phyloP scores from a whole-genome alignment of 176 grass and related monocot species.

The Themeda triandra region DNA sequence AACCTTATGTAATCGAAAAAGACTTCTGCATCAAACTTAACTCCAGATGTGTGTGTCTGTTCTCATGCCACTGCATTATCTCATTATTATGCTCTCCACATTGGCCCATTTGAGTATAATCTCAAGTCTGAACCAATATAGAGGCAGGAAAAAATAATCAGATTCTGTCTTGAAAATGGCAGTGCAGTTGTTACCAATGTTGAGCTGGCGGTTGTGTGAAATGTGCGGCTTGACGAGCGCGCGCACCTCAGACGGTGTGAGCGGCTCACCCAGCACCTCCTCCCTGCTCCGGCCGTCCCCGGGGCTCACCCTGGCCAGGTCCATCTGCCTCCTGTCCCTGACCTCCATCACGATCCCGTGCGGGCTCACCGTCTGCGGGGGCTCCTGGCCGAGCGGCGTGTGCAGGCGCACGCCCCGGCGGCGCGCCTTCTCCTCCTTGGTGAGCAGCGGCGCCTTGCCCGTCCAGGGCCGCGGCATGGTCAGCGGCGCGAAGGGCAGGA shows the following conservation, averaged over 20 bases:
- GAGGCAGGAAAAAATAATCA: background rate
- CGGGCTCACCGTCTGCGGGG: constrained; percentile 32
- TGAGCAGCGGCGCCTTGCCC: constrained; percentile 84
- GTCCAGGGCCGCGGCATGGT: constrained; percentile 98
- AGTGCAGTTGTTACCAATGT: constrained; percentile 62
- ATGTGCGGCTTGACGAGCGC: constrained; percentile 68
- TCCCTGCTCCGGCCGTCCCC: constrained; percentile 63
- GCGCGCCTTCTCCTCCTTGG: constrained; percentile 92
- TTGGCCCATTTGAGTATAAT: background rate
- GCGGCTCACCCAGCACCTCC: constrained; percentile 77
- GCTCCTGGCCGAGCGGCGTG: constrained; percentile 63
- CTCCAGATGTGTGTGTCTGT: background rate
- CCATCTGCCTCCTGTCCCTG: constrained; percentile 49
- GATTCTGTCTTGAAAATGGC: background rate
- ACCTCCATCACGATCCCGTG: constrained; percentile 69
- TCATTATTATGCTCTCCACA: background rate
- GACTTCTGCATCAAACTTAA: background rate
- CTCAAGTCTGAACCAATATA: background rate
- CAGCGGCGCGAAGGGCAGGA: constrained; percentile 91
- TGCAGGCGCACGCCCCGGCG: constrained; percentile 68
- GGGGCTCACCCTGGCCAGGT: constrained; percentile 52
- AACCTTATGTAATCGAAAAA: background rate
- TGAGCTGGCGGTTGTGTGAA: constrained; percentile 83
- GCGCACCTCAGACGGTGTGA: constrained; percentile 58
- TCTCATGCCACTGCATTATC: background rate